Conservation (phyloP, 1,284 basidiomycete genomes). For the Puccinia polysora region DNA sequence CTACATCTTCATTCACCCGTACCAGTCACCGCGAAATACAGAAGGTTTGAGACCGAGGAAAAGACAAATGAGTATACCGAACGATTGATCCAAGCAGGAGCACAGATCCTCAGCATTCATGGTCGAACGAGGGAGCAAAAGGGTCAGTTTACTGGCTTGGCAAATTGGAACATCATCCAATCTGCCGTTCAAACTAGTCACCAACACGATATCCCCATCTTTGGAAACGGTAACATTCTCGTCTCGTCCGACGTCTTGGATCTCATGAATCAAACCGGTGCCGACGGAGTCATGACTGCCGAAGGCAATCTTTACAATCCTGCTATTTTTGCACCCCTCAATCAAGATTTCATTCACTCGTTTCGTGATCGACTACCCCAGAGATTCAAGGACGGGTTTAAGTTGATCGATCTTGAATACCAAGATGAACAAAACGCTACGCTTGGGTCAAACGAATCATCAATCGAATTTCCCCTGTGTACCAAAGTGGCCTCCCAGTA, state of each 20-base stretch:
- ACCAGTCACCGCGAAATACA: slow-evolving; percentile 93
- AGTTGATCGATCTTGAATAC: slow-evolving; percentile 17
- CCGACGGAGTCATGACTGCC: slow-evolving; percentile 89
- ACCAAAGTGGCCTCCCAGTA: slow-evolving; percentile 76
- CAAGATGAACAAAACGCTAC: slow-evolving; percentile 44
- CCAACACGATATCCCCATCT: slow-evolving; percentile 65
- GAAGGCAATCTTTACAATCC: slow-evolving; percentile 95
- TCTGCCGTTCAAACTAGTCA: neutral
- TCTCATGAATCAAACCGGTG: slow-evolving; percentile 75
- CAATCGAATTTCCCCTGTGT: slow-evolving; percentile 61
- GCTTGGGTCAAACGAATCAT: slow-evolving; percentile 48
- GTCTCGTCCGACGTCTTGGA: slow-evolving; percentile 71
- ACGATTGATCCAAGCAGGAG: slow-evolving; percentile 90
- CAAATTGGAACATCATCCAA: slow-evolving; percentile 60
- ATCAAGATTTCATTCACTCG: slow-evolving; percentile 43
- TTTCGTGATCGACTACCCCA: slow-evolving; percentile 47
- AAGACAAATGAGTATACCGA: slow-evolving; percentile 87
- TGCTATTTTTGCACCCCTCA: slow-evolving; percentile 62
- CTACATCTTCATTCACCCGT: slow-evolving; percentile 76
- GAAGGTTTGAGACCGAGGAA: slow-evolving; percentile 77
- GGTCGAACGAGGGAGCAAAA: slow-evolving; percentile 86
- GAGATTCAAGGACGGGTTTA: slow-evolving; percentile 47
- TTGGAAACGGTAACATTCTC: slow-evolving; percentile 96
- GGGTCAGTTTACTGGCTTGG: slow-evolving; percentile 70
- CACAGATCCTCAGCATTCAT: slow-evolving; percentile 90